A percentile compares a stretch with the other conserved stretches of the same genome.
phyloP scores from a whole-genome alignment of 208 protist genomes.

The Tritrichomonas musculus region DNA sequence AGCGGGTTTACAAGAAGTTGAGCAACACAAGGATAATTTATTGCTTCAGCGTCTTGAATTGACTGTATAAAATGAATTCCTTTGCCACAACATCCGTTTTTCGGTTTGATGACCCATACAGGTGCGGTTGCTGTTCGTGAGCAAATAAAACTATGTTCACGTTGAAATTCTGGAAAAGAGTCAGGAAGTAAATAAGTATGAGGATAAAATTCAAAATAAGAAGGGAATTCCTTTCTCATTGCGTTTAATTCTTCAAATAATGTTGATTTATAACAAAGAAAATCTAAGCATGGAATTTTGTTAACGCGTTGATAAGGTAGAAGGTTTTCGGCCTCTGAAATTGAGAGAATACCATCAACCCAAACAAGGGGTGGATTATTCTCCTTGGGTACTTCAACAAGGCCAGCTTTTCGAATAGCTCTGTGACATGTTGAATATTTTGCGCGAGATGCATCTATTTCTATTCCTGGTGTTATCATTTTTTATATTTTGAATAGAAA shows the following conservation, averaged over 20 bases:
- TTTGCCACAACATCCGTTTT: background rate
- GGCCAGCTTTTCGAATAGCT: background rate
- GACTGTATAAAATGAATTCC: conserved; percentile 12
- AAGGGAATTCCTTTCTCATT: background rate
- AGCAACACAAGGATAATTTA: background rate
- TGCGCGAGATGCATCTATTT: background rate
- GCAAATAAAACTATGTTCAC: background rate
- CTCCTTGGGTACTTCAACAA: background rate
- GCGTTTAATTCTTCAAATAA: background rate
- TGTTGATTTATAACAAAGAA: background rate
- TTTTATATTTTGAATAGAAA: no score
- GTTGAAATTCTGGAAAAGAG: background rate
- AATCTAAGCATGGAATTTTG: conserved; percentile 7
- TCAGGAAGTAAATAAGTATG: background rate
- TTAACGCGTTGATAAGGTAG: background rate
- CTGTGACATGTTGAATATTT: background rate
- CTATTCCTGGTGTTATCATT: background rate
- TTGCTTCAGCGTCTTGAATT: background rate
- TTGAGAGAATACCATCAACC: background rate
- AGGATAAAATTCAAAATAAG: background rate
- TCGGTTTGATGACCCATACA: conserved; percentile 10
- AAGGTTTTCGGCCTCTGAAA: background rate
- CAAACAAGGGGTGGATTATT: background rate
- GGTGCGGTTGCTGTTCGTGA: background rate
- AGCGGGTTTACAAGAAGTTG: conserved; percentile 44